Evolutionary conservation across 2,329 filamentous ascomycete species (phyloP).

Genomic region (Penicillium verrucosum): DNA sequence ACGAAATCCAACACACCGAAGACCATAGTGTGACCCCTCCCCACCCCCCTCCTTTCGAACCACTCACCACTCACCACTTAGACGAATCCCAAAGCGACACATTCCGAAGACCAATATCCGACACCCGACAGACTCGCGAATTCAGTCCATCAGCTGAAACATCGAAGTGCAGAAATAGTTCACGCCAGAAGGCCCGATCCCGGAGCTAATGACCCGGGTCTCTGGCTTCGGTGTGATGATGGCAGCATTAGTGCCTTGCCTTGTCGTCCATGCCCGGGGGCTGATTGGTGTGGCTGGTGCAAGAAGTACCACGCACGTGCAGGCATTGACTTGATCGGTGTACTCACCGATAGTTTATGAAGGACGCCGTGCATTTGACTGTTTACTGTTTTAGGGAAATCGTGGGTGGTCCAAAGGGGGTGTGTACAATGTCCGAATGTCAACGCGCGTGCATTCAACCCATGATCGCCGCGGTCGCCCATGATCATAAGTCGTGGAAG

Average conservation of each 20-base stretch:
- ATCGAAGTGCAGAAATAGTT: neutral
- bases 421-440: neutral
- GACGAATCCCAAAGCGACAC: neutral
- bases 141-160: neutral
- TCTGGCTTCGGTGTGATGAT: constrained; percentile 12
- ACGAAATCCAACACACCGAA: neutral
- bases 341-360: constrained; percentile 5
- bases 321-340: neutral
- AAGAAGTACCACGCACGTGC: neutral
- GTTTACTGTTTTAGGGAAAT: neutral
- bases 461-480: neutral
- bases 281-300: constrained; percentile 2
- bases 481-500: neutral
- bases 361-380: neutral
- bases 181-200: constrained; percentile 9
- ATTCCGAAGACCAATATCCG: neutral
- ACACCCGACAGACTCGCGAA: neutral
- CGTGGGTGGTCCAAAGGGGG: neutral
- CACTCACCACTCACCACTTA: neutral
- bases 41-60: neutral
- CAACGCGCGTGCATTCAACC: neutral
- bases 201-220: constrained; percentile 3
- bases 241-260: constrained; percentile 8
- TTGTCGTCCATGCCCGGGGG: constrained; percentile 1
- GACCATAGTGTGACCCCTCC: neutral